Conservation (phyloP, 1,284 basidiomycete genomes). For the Malassezia nana region DNA sequence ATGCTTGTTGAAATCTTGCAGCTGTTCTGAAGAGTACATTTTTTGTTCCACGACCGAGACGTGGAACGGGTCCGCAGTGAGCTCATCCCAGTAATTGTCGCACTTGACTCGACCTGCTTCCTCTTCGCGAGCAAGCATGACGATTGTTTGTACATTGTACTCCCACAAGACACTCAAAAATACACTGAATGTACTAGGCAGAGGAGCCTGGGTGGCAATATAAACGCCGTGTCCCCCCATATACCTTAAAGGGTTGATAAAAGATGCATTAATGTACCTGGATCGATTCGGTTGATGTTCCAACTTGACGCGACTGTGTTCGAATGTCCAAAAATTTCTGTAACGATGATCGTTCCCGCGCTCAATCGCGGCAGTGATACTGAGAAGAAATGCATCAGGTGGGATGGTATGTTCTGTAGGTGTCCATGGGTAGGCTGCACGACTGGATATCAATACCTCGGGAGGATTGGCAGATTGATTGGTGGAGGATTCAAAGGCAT, state of each 20-base stretch:
- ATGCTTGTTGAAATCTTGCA: neutral
- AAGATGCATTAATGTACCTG: slow-evolving; percentile 44
- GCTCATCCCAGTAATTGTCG: slow-evolving; percentile 70
- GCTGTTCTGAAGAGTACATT: neutral
- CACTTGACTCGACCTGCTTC: slow-evolving; percentile 84
- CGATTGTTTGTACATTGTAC: slow-evolving; percentile 54
- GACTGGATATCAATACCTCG: neutral
- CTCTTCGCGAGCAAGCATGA: slow-evolving; percentile 76
- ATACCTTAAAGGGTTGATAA: slow-evolving; percentile 27
- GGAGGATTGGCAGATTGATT: neutral
- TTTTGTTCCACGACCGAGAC: neutral
- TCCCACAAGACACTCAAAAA: slow-evolving; percentile 72
- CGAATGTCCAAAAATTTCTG: slow-evolving; percentile 95
- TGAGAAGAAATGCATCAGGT: slow-evolving; percentile 59
- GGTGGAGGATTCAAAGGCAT: slow-evolving; percentile 53
- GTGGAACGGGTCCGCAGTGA: neutral
- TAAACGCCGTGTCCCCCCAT: slow-evolving; percentile 55
- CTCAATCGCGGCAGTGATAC: slow-evolving; percentile 89
- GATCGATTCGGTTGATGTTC: slow-evolving; percentile 15
- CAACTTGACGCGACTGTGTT: slow-evolving; percentile 56
- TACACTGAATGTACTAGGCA: slow-evolving; percentile 77
- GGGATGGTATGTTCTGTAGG: slow-evolving; percentile 10
- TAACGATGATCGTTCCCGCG: slow-evolving; percentile 76
- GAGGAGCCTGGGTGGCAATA: slow-evolving; percentile 90
- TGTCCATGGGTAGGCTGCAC: slow-evolving; percentile 6